These are phyloP conservation scores for Calendula officinalis DNA, from an alignment of 129 eudicot genomes.

Conservation along the genomic window DNA sequence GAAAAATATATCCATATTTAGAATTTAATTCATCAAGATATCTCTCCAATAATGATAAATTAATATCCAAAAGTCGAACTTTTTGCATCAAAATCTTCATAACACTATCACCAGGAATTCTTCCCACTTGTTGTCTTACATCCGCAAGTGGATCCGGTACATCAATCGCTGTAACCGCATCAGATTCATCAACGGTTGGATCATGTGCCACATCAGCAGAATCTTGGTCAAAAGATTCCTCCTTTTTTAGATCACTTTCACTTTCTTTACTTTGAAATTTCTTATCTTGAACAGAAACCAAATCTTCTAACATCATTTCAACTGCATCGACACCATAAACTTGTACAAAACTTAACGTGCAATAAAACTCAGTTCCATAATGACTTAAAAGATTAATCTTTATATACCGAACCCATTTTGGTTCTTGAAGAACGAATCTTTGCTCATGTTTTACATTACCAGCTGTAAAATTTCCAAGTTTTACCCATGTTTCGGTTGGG, in stretches of 20 bases:
- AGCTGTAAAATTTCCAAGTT: slow-evolving; percentile 90
- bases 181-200: slow-evolving; percentile 32
- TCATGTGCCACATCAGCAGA: slow-evolving; percentile 35
- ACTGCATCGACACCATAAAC: slow-evolving; percentile 97
- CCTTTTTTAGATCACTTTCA: slow-evolving; percentile 38
- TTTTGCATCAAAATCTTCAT: slow-evolving; percentile 86
- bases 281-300: slow-evolving; percentile 73
- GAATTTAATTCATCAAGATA: slow-evolving; percentile 75
- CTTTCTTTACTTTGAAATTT: slow-evolving; percentile 40
- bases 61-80: slow-evolving; percentile 64
- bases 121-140: slow-evolving; percentile 60
- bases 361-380: slow-evolving; percentile 90
- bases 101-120: slow-evolving; percentile 87
- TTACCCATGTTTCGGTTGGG: slow-evolving; percentile 90
- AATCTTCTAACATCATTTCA: slow-evolving; percentile 94
- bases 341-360: slow-evolving; percentile 83
- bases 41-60: slow-evolving; percentile 65
- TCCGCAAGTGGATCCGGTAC: slow-evolving; percentile 77
- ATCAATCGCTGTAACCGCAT: slow-evolving; percentile 39
- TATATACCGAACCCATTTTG: slow-evolving; percentile 89
- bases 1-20: slow-evolving; percentile 61
- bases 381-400: slow-evolving; percentile 74
- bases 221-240: slow-evolving; percentile 24
- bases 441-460: slow-evolving; percentile 87
- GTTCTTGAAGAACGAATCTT: slow-evolving; percentile 71